phyloP scores from a whole-genome alignment of 345 rosid genomes.

The Boechera divaricarpa region DNA sequence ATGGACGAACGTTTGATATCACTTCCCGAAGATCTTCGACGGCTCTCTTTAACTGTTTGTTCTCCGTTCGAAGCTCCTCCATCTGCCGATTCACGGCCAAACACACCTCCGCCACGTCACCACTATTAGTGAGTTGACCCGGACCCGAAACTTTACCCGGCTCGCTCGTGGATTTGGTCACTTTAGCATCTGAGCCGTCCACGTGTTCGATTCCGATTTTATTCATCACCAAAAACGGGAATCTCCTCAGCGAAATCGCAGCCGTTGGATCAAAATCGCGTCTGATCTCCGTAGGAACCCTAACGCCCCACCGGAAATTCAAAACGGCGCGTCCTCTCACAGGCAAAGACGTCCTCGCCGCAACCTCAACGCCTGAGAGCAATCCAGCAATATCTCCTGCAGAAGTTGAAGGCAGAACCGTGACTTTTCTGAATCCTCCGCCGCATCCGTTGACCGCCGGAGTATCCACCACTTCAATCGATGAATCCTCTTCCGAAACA shows the following conservation, averaged over 20 bases:
- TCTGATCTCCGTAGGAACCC: constrained; percentile 74
- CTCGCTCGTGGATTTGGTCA: constrained; percentile 6
- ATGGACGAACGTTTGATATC: constrained; percentile 43
- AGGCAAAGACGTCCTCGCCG: constrained; percentile 78
- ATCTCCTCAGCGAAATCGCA: constrained; percentile 60
- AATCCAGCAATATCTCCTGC: constrained; percentile 52
- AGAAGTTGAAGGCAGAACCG: constrained; percentile 45
- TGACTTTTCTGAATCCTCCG: constrained; percentile 51
- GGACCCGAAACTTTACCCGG: constrained; percentile 35
- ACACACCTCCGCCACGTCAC: constrained; percentile 61
- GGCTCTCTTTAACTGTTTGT: constrained; percentile 62
- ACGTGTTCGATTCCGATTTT: constrained; percentile 91
- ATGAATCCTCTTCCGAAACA: constrained; percentile 58
- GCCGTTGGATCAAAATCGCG: constrained; percentile 47
- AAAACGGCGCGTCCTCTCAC: constrained; percentile 66
- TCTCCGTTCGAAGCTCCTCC: constrained; percentile 73
- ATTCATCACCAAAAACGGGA: constrained; percentile 82
- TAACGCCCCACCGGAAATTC: constrained; percentile 90
- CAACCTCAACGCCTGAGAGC: constrained; percentile 69
- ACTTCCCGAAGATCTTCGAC: constrained; percentile 78
- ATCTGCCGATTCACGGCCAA: constrained; percentile 60
- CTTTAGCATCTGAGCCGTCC: constrained; percentile 46
- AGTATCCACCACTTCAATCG: constrained; percentile 67
- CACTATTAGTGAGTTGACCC: constrained; percentile 15
- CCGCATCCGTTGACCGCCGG: constrained; percentile 46